A percentile compares a stretch with the other conserved stretches of the same genome.
These are phyloP conservation scores for Gossypium anomalum DNA, from an alignment of 345 rosid genomes.

Conservation along the genomic window DNA sequence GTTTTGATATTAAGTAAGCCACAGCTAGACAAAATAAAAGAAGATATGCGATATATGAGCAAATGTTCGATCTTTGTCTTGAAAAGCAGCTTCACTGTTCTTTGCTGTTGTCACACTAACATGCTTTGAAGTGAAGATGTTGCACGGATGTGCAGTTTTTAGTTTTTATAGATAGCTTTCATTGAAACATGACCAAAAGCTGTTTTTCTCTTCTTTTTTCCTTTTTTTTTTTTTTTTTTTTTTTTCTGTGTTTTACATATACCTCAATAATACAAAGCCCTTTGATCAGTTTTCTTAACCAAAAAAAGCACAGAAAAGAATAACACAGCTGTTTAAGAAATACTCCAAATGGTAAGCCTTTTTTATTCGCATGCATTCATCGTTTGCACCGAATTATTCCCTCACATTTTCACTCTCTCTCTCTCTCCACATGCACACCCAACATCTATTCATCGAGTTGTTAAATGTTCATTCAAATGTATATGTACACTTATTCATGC, in stretches of 20 bases:
- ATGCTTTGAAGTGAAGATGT: neutral
- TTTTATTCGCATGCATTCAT: slow-evolving; percentile 11
- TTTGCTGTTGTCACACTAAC: slow-evolving; percentile 23
- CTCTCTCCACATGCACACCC: slow-evolving; percentile 3
- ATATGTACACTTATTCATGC: neutral
- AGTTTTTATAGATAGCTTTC: slow-evolving; percentile 11
- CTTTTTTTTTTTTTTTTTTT: neutral
- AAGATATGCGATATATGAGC: neutral
- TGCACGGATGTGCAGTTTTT: slow-evolving; percentile 21
- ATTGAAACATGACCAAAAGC: neutral
- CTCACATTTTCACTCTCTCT: neutral
- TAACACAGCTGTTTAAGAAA: slow-evolving; percentile 14
- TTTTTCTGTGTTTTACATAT: neutral
- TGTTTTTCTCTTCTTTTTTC: neutral
- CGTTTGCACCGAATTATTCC: neutral
- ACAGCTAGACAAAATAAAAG: neutral
- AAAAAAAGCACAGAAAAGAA: slow-evolving; percentile 18
- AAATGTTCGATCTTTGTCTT: neutral
- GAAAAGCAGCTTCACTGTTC: slow-evolving; percentile 5
- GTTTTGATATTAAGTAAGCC: neutral
- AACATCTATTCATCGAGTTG: neutral
- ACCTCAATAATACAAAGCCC: slow-evolving; percentile 16
- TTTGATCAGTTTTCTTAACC: slow-evolving; percentile 11
- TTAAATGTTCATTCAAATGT: neutral
- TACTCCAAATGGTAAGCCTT: slow-evolving; percentile 14